Base-by-base conservation (phyloP, 768 basidiomycete genomes). In the Cyathus striatus region DNA sequence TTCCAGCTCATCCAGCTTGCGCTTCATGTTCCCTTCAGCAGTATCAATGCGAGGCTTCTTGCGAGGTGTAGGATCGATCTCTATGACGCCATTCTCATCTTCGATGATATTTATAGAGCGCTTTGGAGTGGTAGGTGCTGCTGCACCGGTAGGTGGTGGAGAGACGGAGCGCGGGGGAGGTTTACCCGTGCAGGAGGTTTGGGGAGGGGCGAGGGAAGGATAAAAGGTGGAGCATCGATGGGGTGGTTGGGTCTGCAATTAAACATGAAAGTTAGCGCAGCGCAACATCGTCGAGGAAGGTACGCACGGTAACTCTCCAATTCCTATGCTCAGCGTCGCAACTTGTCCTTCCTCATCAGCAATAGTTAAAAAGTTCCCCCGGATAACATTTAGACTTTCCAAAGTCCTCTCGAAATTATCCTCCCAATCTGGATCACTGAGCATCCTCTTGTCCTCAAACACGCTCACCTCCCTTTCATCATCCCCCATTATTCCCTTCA, bases 371-470 rank as follows among this genome's bases (percentile, higher is more conserved):
- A 96, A 95, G 65, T 84, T 93, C 32, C 94, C 92, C 42, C 83
- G 66, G 0, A 75, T 79, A 23, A 95, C 80, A 37, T 78, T 86
- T 42, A 98, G 56, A 50, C 89, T 88, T 49, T 81, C 86, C 50
- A 99, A 59, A 37, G 90, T 91, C 47, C 85, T 74, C 2, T 77
- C 83, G 47, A 78, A 58, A 53, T 97, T 97, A 53, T 97, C 94
- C 36, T 90, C 86, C 75, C 87, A 95, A 56, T 98, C 95, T 5
- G 91, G 90, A 55, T 98, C 96, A 49, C 81, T 86, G 43, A 99
- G 64, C 35, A 99, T 63, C 34, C 93, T 74, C 52, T 86, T 83
- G 37, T 88, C 92, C 61, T 97, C 90, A 53, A 83, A 90, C 25
- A 94, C 85, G 50, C 80, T 86, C 9, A 93, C 80, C 35, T 88